phyloP scores from a whole-genome alignment of 176 grass and related monocot species.

The Hyparrhenia diplandra region DNA sequence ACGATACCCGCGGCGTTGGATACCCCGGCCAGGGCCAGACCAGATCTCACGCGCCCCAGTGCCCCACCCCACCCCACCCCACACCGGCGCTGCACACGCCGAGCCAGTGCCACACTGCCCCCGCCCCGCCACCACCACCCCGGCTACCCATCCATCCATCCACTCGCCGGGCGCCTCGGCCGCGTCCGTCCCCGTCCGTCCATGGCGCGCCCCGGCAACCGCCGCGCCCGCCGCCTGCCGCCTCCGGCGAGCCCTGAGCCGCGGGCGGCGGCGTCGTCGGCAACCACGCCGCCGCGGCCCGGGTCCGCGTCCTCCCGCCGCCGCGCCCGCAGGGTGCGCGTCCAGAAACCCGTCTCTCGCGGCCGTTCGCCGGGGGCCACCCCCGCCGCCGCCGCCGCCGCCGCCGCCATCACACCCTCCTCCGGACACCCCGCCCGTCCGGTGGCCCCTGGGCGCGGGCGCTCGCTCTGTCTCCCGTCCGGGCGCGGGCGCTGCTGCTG shows the following conservation, averaged over 20 bases:
- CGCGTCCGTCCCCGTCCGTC: background rate
- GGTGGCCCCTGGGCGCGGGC: constrained; percentile 15
- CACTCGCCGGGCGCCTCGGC: background rate
- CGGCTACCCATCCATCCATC: background rate
- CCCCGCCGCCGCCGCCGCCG: no score
- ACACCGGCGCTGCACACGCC: background rate
- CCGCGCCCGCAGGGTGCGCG: background rate
- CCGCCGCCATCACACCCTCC: no score
- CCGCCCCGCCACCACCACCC: constrained; percentile 17
- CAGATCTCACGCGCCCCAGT: constrained; percentile 17
- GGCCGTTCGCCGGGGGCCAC: no score
- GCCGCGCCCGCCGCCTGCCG: background rate
- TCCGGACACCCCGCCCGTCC: background rate
- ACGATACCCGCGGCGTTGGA: background rate
- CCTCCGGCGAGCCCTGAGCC: background rate
- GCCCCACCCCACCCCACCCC: no score
- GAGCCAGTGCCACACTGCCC: constrained; percentile 1
- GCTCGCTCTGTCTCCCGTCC: background rate
- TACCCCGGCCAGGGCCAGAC: background rate
- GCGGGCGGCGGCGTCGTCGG: background rate
- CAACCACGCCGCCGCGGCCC: background rate
- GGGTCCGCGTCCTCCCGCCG: background rate
- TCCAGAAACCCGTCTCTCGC: no score
- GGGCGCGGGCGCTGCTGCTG: background rate
- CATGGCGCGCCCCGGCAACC: constrained; percentile 21